phyloP scores from a whole-genome alignment of 768 basidiomycete genomes.

The Amanita rimosa region DNA sequence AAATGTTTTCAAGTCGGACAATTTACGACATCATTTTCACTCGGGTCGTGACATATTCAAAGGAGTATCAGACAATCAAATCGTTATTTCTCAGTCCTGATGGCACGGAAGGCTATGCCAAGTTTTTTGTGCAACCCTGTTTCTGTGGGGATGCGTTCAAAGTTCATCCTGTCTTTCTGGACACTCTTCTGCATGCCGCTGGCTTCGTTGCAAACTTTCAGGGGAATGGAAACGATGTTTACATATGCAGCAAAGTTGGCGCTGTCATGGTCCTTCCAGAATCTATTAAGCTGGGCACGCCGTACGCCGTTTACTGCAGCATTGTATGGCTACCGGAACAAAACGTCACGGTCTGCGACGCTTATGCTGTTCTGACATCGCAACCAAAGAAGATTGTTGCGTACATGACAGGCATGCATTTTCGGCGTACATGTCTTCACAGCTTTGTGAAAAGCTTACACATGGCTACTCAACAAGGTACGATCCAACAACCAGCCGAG shows the following conservation, averaged over 20 bases:
- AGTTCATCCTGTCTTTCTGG: constrained; percentile 48
- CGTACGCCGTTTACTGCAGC: constrained; percentile 43
- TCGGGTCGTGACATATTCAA: constrained; percentile 53
- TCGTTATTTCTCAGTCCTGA: constrained; percentile 37
- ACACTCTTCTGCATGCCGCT: constrained; percentile 56
- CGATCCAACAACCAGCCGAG: background rate
- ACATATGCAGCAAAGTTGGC: constrained; percentile 50
- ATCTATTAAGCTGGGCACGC: constrained; percentile 24
- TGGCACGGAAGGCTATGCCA: constrained; percentile 41
- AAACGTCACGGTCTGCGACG: constrained; percentile 37
- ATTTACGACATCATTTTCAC: constrained; percentile 60
- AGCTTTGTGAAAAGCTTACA: constrained; percentile 28
- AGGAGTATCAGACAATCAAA: constrained; percentile 45
- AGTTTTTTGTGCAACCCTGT: constrained; percentile 27
- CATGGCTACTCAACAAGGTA: background rate
- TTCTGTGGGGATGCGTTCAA: constrained; percentile 23
- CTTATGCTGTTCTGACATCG: constrained; percentile 32
- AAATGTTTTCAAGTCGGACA: constrained; percentile 44
- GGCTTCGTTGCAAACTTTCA: constrained; percentile 61
- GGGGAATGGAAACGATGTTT: constrained; percentile 37
- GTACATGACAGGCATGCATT: constrained; percentile 43
- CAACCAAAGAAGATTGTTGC: constrained; percentile 36
- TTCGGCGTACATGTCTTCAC: constrained; percentile 42
- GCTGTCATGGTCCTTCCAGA: constrained; percentile 34
- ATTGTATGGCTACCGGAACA: constrained; percentile 31